Base-by-base conservation (phyloP, 805 yeast species). In the Candida vaughaniae region DNA sequence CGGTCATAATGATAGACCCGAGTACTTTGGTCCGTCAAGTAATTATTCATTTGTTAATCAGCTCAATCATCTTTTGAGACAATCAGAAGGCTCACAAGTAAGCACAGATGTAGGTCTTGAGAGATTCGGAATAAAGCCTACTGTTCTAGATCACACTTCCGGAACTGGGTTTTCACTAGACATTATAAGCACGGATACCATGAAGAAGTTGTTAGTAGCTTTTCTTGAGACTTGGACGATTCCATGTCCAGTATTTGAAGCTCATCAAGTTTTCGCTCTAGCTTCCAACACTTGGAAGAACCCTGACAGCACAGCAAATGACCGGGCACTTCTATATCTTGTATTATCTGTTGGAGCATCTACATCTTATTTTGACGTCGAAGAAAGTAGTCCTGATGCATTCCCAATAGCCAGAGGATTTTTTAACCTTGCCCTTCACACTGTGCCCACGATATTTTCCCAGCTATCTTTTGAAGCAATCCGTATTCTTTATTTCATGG, bases 21-120 rank as follows among this genome's bases (percentile, higher is more conserved):
- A 52, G 29, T 52, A 49, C 26, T 52, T 48, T 47, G 56, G 56
- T 4, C 46, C 56, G 5, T 47, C 53, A 5, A 45, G 51, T 36
- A 52, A 52, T 28, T 46, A 43, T 22, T 42, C 55, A 5, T 51
- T 52, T 41, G 52, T 52, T 10, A 52, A 43, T 26, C 54, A 52
- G 18, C 31, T 52, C 29, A 49, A 52, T 33, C 45, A 49, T 28
- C 47, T 45, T 23, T 26, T 52, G 5, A 16, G 26, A 16, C 35
- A 36, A 25, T 37, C 29, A 29, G 47, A 33, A 16, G 34, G 17
- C 8, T 35, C 38, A 3, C 25, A 23, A 5, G 16, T 20, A 4
- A 45, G 39, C 17, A 47, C 46, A 30, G 41, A 40, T 19, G 35
- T 43, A 22, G 53, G 52, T 2, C 31, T 49, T n/a, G 47, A 46